Evolutionary conservation across 2,329 filamentous ascomycete genomes (phyloP).

Genomic region (Alternaria postmessia): DNA sequence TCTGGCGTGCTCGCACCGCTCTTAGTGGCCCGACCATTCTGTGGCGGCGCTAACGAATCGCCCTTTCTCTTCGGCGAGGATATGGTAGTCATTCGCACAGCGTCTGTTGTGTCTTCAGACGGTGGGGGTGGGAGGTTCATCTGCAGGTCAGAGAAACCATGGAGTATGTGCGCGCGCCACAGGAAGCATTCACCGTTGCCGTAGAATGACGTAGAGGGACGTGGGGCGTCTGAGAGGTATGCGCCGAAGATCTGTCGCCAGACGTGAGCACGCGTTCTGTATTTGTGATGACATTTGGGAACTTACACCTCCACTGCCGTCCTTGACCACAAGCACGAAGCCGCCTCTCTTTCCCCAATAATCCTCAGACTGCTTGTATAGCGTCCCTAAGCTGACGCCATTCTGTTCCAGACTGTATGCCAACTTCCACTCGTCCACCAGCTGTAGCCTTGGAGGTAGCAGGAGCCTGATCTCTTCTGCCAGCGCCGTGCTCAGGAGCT

Average conservation of each 20-base stretch:
- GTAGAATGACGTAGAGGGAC: constrained; percentile 83
- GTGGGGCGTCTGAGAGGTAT: constrained; percentile 89
- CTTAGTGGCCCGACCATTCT: constrained; percentile 20
- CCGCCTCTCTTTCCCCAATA: constrained; percentile 76
- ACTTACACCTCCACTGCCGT: constrained; percentile 76
- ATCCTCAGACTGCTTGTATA: constrained; percentile 80
- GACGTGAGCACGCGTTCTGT: constrained; percentile 15
- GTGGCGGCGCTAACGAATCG: constrained; percentile 39
- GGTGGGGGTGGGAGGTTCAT: constrained; percentile 73
- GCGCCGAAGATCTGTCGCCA: constrained; percentile 77
- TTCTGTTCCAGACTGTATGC: constrained; percentile 92
- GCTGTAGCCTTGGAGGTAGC: constrained; percentile 83
- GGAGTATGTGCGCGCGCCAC: constrained; percentile 77
- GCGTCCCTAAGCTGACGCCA: constrained; percentile 83
- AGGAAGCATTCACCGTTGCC: constrained; percentile 97
- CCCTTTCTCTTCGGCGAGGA: constrained; percentile 29
- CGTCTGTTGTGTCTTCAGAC: constrained; percentile 69
- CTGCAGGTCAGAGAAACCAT: constrained; percentile 57
- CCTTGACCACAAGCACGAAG: constrained; percentile 87
- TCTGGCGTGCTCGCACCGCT: constrained; percentile 69
- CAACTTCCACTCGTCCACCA: constrained; percentile 85
- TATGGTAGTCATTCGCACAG: constrained; percentile 68
- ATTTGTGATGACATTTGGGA: neutral
- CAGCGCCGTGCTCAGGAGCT: constrained; percentile 74
- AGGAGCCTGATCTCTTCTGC: constrained; percentile 94